Conservation (phyloP, 140 eudicot genomes). For the Oenanthe javanica region DNA sequence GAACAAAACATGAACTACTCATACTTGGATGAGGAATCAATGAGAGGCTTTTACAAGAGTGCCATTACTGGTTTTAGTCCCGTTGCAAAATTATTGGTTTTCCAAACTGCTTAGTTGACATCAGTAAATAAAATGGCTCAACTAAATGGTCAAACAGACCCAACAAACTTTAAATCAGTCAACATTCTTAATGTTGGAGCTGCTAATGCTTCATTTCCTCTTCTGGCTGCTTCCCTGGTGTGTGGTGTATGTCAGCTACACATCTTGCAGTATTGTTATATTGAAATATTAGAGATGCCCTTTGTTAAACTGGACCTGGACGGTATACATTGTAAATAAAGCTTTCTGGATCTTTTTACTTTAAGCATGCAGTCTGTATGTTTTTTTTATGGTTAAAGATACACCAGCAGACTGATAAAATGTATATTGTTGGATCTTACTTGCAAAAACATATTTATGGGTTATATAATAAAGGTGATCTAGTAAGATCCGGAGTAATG, state of each 20-base stretch:
- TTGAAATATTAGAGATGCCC: neutral
- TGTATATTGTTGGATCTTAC: neutral
- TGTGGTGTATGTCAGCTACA: neutral
- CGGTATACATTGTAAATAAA: neutral
- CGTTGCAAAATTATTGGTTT: neutral
- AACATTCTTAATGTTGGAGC: neutral
- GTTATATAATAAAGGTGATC: neutral
- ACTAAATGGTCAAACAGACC: neutral
- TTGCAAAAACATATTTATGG: neutral
- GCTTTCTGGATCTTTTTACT: neutral
- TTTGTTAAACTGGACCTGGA: neutral
- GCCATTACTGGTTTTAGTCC: neutral
- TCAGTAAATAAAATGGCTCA: neutral
- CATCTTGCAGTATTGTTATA: neutral
- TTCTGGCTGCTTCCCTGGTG: neutral
- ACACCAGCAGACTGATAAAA: neutral
- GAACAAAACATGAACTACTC: neutral
- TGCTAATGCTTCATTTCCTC: neutral
- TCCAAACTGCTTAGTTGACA: neutral
- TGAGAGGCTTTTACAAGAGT: neutral
- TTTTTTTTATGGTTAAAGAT: neutral
- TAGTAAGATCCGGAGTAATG: neutral
- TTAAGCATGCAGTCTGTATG: neutral
- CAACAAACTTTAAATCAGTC: neutral
- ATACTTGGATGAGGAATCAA: neutral